Evolutionary conservation across 2,329 filamentous ascomycete genomes (phyloP).

Genomic region (Emericellopsis cladophorae): DNA sequence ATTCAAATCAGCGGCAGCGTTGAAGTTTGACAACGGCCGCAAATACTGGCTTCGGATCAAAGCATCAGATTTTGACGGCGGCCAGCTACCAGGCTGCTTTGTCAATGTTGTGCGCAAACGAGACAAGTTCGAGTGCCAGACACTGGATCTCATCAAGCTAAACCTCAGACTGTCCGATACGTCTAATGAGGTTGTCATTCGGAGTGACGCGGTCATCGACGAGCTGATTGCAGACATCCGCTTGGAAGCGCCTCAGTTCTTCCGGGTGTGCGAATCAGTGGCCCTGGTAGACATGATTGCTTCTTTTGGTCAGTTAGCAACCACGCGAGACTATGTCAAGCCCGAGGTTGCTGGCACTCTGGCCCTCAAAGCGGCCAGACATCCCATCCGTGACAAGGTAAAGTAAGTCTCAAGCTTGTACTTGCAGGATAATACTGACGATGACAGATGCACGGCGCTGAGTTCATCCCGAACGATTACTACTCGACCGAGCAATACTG

Average conservation of each 20-base stretch:
- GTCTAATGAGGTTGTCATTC: conserved; percentile 69
- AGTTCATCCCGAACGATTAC: conserved; percentile 78
- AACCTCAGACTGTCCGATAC: conserved; percentile 69
- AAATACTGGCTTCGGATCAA: conserved; percentile 68
- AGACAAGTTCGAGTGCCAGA: conserved; percentile 76
- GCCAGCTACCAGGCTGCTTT: conserved; percentile 51
- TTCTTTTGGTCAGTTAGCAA: conserved; percentile 64
- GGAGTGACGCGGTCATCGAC: conserved; percentile 69
- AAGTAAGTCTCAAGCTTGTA: not conserved
- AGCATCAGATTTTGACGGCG: conserved; percentile 47
- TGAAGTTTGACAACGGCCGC: conserved; percentile 66
- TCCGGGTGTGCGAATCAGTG: conserved; percentile 76
- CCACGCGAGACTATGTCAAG: conserved; percentile 43
- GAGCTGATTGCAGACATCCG: conserved; percentile 62
- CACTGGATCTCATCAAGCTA: conserved; percentile 68
- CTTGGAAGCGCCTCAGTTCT: conserved; percentile 57
- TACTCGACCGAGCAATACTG: conserved; percentile 70
- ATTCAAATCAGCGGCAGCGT: conserved; percentile 45
- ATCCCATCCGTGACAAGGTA: conserved; percentile 66
- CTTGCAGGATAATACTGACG: not conserved
- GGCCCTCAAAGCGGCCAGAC: conserved; percentile 61
- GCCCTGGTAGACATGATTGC: conserved; percentile 78
- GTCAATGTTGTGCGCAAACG: conserved; percentile 67
- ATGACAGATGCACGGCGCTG: conserved; percentile 39
- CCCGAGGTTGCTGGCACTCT: conserved; percentile 58